Conservation (phyloP, 2,329 filamentous ascomycete species). For the Ophiostoma angusticollis region DNA sequence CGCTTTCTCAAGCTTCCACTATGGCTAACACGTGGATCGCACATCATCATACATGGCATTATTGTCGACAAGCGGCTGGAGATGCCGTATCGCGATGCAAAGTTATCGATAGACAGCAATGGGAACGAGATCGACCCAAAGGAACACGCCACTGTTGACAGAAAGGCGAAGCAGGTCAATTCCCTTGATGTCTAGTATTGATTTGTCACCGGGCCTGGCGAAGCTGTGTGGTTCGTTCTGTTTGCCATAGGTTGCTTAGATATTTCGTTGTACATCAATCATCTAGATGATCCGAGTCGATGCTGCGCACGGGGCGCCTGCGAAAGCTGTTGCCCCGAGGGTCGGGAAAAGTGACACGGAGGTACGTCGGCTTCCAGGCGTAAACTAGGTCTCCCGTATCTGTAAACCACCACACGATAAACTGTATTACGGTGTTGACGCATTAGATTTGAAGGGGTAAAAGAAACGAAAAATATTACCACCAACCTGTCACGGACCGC, state of each 20-base stretch:
- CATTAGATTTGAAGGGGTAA: not conserved
- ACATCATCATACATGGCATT: too few relatives aligned
- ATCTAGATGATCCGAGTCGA: conserved; percentile 1
- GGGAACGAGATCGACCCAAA: not conserved
- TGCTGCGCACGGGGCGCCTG: not conserved
- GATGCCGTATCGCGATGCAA: not conserved
- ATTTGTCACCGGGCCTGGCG: conserved; percentile 1
- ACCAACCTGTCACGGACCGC: too few relatives aligned
- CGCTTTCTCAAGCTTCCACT: too few relatives aligned
- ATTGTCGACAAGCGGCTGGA: not conserved
- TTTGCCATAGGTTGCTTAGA: not conserved
- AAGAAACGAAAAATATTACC: not conserved
- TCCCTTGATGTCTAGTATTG: conserved; percentile 1
- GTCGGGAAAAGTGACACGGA: conserved; percentile 2
- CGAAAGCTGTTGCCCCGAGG: conserved; percentile 5
- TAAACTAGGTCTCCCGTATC: conserved; percentile 2
- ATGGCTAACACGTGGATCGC: too few relatives aligned
- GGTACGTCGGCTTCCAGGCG: conserved; percentile 4
- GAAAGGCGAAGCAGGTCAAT: conserved; percentile 2
- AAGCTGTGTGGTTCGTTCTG: not conserved
- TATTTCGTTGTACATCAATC: conserved; percentile 2
- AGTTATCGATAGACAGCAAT: not conserved
- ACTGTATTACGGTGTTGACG: conserved; percentile 1
- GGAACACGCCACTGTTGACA: not conserved
- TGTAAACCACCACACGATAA: conserved; percentile 6